Conservation (phyloP, 805 yeast species). For the Kockiozyma suomiensis region DNA sequence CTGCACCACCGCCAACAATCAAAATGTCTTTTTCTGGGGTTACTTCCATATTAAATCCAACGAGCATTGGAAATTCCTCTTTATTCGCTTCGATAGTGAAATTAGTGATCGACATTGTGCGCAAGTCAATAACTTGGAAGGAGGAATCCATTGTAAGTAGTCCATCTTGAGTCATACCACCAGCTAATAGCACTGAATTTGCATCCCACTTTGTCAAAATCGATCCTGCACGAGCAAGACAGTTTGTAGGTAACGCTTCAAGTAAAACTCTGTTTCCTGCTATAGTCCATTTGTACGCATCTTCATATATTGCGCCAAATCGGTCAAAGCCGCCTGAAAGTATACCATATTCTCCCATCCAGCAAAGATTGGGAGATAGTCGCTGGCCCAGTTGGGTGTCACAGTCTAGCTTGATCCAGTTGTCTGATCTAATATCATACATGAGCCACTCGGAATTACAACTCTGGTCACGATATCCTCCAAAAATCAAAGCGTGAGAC, state of each 20-base stretch:
- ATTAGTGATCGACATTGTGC: neutral
- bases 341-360: slow-evolving; percentile 42
- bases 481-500: slow-evolving; percentile 52
- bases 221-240: slow-evolving; percentile 30
- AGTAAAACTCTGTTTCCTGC: slow-evolving; percentile 37
- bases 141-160: slow-evolving; percentile 14
- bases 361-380: slow-evolving; percentile 43
- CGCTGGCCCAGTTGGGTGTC: slow-evolving; percentile 37
- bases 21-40: slow-evolving; percentile 43
- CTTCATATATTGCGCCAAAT: slow-evolving; percentile 18
- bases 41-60: slow-evolving; percentile 26
- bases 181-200: slow-evolving; percentile 42
- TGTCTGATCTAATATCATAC: slow-evolving; percentile 19
- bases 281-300: slow-evolving; percentile 32
- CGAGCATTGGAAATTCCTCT: slow-evolving; percentile 25
- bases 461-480: slow-evolving; percentile 39
- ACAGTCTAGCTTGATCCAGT: slow-evolving; percentile 36
- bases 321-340: slow-evolving; percentile 53
- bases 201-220: slow-evolving; percentile 49
- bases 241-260: slow-evolving; percentile 30
- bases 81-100: neutral
- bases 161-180: slow-evolving; percentile 28
- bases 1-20: slow-evolving; percentile 75
- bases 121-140: slow-evolving; percentile 6
- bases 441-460: slow-evolving; percentile 19